phyloP scores from a whole-genome alignment of 2,329 filamentous ascomycete species.

The Fusarium beomiforme region DNA sequence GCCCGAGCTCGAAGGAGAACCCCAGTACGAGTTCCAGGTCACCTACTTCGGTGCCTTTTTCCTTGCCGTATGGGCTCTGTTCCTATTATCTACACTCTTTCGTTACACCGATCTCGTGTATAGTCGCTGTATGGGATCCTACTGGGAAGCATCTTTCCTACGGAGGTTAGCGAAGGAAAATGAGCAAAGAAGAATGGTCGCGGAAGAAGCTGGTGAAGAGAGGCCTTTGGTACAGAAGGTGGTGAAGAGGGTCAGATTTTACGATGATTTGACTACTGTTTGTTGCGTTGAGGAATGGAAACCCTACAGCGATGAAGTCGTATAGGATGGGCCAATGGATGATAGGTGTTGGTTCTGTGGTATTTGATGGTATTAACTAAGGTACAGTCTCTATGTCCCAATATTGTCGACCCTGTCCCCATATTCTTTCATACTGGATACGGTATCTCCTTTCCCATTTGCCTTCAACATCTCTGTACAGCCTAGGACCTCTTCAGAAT shows the following conservation, averaged over 20 bases:
- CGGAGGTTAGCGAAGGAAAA: too few species aligned
- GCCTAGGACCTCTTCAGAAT: too few species aligned
- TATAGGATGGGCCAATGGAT: not conserved
- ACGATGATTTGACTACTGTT: not conserved
- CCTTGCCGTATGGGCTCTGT: not conserved
- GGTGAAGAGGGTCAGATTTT: constrained; percentile 7
- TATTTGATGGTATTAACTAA: not conserved
- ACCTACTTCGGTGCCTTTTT: not conserved
- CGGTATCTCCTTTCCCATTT: too few species aligned
- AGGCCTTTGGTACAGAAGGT: not conserved
- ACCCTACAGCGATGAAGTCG: not conserved
- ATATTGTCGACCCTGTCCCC: not conserved
- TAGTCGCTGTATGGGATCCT: not conserved
- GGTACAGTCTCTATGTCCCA: not conserved
- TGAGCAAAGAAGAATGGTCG: too few species aligned
- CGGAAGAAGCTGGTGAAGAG: not conserved
- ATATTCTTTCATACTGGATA: too few species aligned
- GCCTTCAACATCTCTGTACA: too few species aligned
- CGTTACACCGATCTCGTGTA: not conserved
- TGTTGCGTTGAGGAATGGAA: not conserved
- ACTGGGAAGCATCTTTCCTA: not conserved
- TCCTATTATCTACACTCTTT: not conserved
- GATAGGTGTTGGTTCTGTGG: not conserved
- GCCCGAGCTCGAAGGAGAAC: not conserved
- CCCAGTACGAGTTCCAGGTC: not conserved